A percentile compares a stretch with the other conserved stretches of the same genome.
Conservation (phyloP, 768 basidiomycete genomes). For the Mycena amicta region DNA sequence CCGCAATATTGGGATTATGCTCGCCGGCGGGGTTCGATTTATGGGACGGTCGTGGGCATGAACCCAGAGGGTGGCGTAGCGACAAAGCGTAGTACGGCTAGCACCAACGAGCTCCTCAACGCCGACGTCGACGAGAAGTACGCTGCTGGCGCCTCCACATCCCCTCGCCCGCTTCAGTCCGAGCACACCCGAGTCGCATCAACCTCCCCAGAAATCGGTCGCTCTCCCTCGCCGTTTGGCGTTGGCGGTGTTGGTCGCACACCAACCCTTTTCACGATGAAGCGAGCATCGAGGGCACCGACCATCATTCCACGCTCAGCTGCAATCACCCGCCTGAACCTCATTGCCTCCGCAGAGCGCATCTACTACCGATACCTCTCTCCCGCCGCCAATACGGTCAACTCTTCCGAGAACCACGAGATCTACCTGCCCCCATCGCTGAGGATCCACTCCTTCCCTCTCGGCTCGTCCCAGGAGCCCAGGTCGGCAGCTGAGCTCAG, state of each 20-base stretch:
- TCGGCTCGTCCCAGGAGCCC: constrained; percentile 74
- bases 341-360: constrained; percentile 92
- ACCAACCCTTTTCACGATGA: constrained; percentile 73
- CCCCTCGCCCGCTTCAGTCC: too few relatives aligned
- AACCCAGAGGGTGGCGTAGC: constrained; percentile 51
- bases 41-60: constrained; percentile 85
- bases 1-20: constrained; percentile 98
- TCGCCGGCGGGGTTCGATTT: constrained; percentile 87
- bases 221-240: constrained; percentile 74
- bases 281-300: constrained; percentile 85
- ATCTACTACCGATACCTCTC: constrained; percentile 95
- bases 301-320: constrained; percentile 91
- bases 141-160: constrained; percentile 38
- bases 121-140: constrained; percentile 54
- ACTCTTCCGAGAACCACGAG: constrained; percentile 90
- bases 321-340: constrained; percentile 87
- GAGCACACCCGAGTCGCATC: constrained; percentile 50
- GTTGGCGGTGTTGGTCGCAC: constrained; percentile 69
- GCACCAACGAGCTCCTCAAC: constrained; percentile 72
- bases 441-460: constrained; percentile 88
- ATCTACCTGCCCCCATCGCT: constrained; percentile 95
- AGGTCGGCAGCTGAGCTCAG: constrained; percentile 66
- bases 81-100: constrained; percentile 79
- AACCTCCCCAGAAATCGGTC: constrained; percentile 55
- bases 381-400: constrained; percentile 72